Base-by-base conservation (phyloP, 371 early-diverging fungal genomes). In the Dichotomocladium elegans region DNA sequence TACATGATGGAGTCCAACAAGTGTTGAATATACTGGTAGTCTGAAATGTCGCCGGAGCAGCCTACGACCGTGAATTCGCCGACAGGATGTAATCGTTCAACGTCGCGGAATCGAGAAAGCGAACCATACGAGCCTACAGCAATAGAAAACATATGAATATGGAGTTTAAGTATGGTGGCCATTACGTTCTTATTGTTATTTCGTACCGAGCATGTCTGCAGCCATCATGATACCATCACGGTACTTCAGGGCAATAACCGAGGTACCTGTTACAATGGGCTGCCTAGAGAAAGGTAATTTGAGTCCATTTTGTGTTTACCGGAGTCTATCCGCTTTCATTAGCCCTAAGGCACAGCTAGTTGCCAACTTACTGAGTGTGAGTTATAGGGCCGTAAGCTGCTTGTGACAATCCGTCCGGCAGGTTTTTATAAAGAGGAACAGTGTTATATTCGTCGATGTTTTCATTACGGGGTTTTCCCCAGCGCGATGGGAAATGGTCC, bases 161-260 rank as follows among this genome's bases (percentile, higher is more conserved):
- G n/a, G n/a, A n/a, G n/a, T n/a, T n/a, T n/a, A n/a, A n/a, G n/a
- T n/a, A n/a, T n/a, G n/a, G n/a, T n/a, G n/a, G n/a, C n/a, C n/a
- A n/a, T n/a, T n/a, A n/a, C n/a, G n/a, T n/a, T n/a, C n/a, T n/a
- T n/a, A n/a, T 37, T 9, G 28, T 52, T 33, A 41, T 17, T 6
- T 45, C 68, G 28, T 72, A 90, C 91, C 93, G 40, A 96, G 81
- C 67, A 89, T 92, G 70, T 99, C 99, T 11, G 98, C 93, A 10
- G 96, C 94, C 79, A 98, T 85, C 89, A 99, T 95, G 46, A 99
- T 81, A 54, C 99, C 99, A 61, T 95, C 96, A 70, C 92, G 96
- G 82, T 90, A 99, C 71, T 91, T 92, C 70, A 99, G 75, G 37
- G 89, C 99, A 41, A 98, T 67, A 33, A 97, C 91, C 26, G 98